These are phyloP conservation scores for Parmelia sp. DNA, from an alignment of 495 filamentous ascomycete species.

Conservation along the genomic window DNA sequence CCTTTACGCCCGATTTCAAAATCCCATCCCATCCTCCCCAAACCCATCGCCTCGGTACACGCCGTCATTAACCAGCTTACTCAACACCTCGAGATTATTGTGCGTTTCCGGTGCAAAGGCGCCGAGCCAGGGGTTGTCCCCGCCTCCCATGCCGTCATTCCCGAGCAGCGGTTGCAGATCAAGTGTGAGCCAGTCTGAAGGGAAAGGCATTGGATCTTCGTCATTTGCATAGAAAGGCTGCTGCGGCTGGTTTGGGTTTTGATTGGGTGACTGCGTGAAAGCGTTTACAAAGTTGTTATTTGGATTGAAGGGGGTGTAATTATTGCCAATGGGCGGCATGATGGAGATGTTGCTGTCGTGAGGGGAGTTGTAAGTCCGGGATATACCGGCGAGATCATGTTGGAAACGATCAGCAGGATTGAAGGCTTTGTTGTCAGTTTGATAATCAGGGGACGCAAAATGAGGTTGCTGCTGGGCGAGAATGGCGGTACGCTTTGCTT, in stretches of 20 bases:
- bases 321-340: slow-evolving; percentile 40
- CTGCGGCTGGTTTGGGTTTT: slow-evolving; percentile 14
- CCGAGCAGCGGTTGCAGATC: slow-evolving; percentile 41
- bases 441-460: background rate
- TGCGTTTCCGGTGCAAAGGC: slow-evolving; percentile 23
- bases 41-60: slow-evolving; percentile 11
- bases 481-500: background rate
- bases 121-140: slow-evolving; percentile 20
- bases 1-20: background rate
- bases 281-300: slow-evolving; percentile 14
- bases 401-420: slow-evolving; percentile 4
- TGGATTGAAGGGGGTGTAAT: slow-evolving; percentile 15
- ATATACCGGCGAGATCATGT: slow-evolving; percentile 33
- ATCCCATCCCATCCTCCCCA: slow-evolving; percentile 11
- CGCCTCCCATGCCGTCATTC: slow-evolving; percentile 8
- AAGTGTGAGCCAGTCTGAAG: slow-evolving; percentile 42
- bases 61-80: slow-evolving; percentile 20
- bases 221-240: slow-evolving; percentile 16
- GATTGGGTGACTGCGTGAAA: slow-evolving; percentile 15
- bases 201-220: slow-evolving; percentile 9
- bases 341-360: slow-evolving; percentile 37
- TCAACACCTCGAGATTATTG: slow-evolving; percentile 24
- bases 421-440: background rate
- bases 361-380: slow-evolving; percentile 35
- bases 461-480: slow-evolving; percentile 7